These are phyloP conservation scores for Coemansia sp. DNA, from an alignment of 192 early-diverging fungal genomes.

Conservation along the genomic window DNA sequence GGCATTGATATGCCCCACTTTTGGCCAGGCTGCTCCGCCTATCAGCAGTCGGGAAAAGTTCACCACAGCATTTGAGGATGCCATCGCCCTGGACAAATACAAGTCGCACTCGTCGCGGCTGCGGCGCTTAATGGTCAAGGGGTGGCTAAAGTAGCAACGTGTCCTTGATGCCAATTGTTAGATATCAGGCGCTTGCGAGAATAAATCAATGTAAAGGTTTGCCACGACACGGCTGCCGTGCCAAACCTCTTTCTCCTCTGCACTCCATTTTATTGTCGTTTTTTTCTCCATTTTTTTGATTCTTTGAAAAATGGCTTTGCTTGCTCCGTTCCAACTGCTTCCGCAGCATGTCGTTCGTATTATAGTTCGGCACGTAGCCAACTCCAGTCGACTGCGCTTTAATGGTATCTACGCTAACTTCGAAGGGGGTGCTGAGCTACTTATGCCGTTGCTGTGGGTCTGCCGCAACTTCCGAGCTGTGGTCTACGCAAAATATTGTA, in stretches of 20 bases:
- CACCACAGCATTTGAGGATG: neutral
- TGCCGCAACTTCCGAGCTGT: neutral
- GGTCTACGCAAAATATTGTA: neutral
- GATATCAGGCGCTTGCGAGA: too few relatives aligned
- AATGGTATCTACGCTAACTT: neutral
- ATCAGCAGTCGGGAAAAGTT: neutral
- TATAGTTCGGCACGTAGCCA: neutral
- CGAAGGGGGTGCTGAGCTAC: neutral
- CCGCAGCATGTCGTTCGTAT: neutral
- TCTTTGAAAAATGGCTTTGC: neutral
- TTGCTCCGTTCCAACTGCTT: neutral
- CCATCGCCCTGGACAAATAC: neutral
- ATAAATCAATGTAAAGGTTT: neutral
- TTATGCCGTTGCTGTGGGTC: neutral
- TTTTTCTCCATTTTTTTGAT: neutral
- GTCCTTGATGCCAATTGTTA: too few relatives aligned
- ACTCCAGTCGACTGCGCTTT: neutral
- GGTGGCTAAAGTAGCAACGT: neutral
- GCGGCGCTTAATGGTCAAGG: neutral
- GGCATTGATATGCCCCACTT: neutral
- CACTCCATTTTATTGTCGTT: neutral
- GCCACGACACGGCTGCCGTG: neutral
- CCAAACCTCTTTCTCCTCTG: neutral
- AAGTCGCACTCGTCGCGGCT: neutral
- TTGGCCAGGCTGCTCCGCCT: neutral